These are phyloP conservation scores for Chondrus crispus DNA, from an alignment of 23 red algal species.

Conservation along the genomic window DNA sequence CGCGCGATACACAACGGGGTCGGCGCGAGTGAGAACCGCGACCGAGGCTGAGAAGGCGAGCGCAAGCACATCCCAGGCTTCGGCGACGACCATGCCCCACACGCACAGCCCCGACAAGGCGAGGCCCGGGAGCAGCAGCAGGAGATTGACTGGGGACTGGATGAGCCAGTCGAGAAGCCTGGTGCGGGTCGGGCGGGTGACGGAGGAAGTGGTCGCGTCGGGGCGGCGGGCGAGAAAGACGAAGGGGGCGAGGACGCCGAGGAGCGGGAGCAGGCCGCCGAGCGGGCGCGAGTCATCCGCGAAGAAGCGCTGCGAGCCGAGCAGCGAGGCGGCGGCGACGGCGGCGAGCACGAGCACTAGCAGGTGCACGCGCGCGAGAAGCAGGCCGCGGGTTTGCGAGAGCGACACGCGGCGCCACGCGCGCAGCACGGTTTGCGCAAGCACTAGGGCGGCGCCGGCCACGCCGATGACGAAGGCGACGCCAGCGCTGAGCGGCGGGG, in stretches of 20 bases:
- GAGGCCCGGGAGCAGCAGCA: conserved; percentile 5
- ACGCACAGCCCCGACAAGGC: background rate
- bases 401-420: conserved; percentile 25
- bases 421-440: conserved; percentile 16
- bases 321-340: background rate
- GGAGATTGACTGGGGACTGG: conserved; percentile 7
- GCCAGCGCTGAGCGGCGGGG: conserved; percentile 9
- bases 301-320: conserved; percentile 5
- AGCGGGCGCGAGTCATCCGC: conserved; percentile 11
- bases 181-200: background rate
- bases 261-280: conserved; percentile 15
- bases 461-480: conserved; percentile 33
- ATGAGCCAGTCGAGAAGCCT: conserved; percentile 20
- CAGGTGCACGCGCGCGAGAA: conserved; percentile 4
- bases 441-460: conserved; percentile 9
- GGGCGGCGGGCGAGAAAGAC: conserved; percentile 11
- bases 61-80: conserved; percentile 27
- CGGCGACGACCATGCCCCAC: conserved; percentile 25
- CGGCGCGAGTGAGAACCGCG: conserved; percentile 11
- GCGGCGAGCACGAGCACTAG: background rate
- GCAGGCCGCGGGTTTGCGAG: background rate
- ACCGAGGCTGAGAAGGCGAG: conserved; percentile 13
- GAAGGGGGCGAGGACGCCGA: conserved; percentile 28
- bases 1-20: conserved; percentile 11
- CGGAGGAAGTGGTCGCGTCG: background rate